These are phyloP conservation scores for Xylaria sp. DNA, from an alignment of 495 filamentous ascomycete species.

Conservation along the genomic window DNA sequence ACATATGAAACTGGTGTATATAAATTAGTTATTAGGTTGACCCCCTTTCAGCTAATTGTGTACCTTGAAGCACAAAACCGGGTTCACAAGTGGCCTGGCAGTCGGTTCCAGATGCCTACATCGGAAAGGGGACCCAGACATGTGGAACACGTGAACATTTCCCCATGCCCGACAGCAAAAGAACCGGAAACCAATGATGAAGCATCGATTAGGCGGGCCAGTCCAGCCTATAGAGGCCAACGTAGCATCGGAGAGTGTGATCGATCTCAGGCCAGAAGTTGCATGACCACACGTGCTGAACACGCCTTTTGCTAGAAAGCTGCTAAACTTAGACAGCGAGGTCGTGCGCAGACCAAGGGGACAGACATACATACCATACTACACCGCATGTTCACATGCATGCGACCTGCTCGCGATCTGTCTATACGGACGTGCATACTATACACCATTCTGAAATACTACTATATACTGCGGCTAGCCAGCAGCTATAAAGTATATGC, in stretches of 20 bases:
- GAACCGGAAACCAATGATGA: neutral
- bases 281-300: neutral
- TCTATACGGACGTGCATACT: neutral
- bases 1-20: neutral
- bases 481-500: neutral
- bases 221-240: neutral
- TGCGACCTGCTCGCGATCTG: neutral
- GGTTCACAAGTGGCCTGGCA: neutral
- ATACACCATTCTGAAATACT: neutral
- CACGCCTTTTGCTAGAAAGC: neutral
- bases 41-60: neutral
- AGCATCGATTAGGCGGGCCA: neutral
- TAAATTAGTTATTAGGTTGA: neutral
- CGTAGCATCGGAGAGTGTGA: neutral
- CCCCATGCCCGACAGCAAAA: neutral
- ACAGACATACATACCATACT: too few relatives aligned
- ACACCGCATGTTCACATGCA: slow-evolving; percentile 2
- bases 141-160: neutral
- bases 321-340: neutral
- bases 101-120: neutral
- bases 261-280: neutral
- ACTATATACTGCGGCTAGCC: neutral
- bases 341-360: neutral
- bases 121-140: neutral
- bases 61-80: neutral